Base-by-base conservation (phyloP, 805 yeast genomes). In the Cyberlindnera euphorbiae region DNA sequence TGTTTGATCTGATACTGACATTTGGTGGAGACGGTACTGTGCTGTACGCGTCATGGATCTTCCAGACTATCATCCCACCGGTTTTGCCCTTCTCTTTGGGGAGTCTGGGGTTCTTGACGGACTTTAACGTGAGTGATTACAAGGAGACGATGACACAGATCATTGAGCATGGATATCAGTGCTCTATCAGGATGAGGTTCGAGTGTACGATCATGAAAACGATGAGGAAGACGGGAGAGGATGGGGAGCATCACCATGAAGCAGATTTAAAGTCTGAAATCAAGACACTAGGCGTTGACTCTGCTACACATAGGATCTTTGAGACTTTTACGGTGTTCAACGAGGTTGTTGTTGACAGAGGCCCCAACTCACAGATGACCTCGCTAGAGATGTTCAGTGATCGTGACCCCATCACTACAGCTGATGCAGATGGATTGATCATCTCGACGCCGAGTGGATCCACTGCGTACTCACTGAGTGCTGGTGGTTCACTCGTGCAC, bases 11-110 rank as follows among this genome's bases (percentile, higher is more conserved):
- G 37, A 69, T 79, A 0, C 67, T 80, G 15, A 76, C 85, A 1
- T 58, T 79, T 19, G 87, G 87, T 15, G 87, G 87, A 9, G 87
- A 79, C 52, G 87, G 87, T 6, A 79, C 87, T 0, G 81, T 79
- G 27, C 53, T 79, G 17, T 72, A 75, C 44, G 83, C 81, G 1
- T 79, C 82, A 1, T 71, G 79, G 36, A 54, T 77, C 19, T 80
- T 79, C 50, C 77, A 71, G 56, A 58, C 60, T 16, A 64, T 63
- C 25, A 82, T 78, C 5, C 86, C 87, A 0, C 87, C 86, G 4
- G 73, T 79, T 4, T 55, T 79, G 40, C 70, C 82, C 17, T 80
- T 79, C 52, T 69, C 82, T 1, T 58, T 79, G 53, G 87, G 87
- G 0, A 76, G 83, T 1, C 58, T 80, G 18, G 85, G 86, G 5